These are phyloP conservation scores for Patellifolia procumbens DNA, from an alignment of 179 eudicot species.

Conservation along the genomic window DNA sequence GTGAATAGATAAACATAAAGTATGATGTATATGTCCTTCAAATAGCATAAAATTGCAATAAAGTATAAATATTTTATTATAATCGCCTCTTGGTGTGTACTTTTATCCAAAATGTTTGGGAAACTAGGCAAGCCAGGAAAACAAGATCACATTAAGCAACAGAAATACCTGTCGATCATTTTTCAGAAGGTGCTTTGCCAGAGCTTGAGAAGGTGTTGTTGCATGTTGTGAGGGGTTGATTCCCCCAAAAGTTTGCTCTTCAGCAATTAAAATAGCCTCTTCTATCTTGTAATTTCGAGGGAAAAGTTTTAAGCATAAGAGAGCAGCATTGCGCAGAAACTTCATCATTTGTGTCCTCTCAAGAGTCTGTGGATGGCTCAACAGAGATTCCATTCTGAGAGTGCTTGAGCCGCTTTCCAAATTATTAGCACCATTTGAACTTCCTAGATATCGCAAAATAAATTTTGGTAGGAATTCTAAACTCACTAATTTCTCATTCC, in stretches of 20 bases:
- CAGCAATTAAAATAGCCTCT: constrained; percentile 83
- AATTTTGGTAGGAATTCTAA: constrained; percentile 53
- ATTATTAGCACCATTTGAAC: constrained; percentile 35
- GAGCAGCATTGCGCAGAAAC: constrained; percentile 78
- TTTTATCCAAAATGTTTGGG: background rate
- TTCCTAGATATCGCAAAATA: constrained; percentile 54
- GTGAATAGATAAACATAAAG: constrained; percentile 4
- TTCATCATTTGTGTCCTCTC: constrained; percentile 60
- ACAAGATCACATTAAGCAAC: background rate
- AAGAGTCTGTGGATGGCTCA: constrained; percentile 41
- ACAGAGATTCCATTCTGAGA: constrained; percentile 49
- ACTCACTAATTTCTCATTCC: constrained; percentile 67
- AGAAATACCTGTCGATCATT: constrained; percentile 81
- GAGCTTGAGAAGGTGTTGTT: constrained; percentile 76
- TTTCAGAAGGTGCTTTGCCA: constrained; percentile 85
- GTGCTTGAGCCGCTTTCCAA: constrained; percentile 34
- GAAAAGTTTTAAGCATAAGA: constrained; percentile 65
- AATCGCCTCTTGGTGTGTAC: background rate
- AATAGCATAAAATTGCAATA: background rate
- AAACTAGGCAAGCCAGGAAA: background rate
- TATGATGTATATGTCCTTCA: background rate
- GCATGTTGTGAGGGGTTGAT: constrained; percentile 39
- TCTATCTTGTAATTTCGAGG: constrained; percentile 76
- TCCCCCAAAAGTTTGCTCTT: constrained; percentile 60
- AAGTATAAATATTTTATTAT: background rate